Evolutionary conservation across 1,284 basidiomycete species (phyloP), one percentile per base, ranked within the genome.

Genomic region (Papiliotrema terrestris): DNA sequence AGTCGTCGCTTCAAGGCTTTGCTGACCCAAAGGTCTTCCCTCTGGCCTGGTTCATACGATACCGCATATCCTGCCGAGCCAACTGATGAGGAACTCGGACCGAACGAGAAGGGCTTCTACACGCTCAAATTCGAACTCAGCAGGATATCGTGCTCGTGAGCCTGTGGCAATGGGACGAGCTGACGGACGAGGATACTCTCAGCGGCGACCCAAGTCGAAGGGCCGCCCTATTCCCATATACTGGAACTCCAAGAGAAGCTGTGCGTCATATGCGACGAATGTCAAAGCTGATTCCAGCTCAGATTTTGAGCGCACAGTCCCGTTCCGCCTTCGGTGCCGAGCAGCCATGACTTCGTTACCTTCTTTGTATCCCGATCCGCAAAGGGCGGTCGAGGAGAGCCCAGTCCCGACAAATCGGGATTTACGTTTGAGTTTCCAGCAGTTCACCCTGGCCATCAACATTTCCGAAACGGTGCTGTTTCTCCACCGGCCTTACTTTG

Each of bases 401-500:
- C 45, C 45, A 4, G 14, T 29, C 11, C 17, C 32, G 3, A 15
- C 25, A 8, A 15, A 25, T 5, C n/a, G 32, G 20, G 45, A 47
- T 35, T n/a, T 47, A 8, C 45, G 15, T n/a, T 29, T 22, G 17
- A 47, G 23, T 13, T 17, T 32, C 32, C 55, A 69, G 59, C 69
- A 70, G 61, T 63, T 59, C 41, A 61, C 60, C 3, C 59, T 70
- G 19, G 58, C 62, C 15, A 57, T 72, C 36, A 68, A 65, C 45
- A 50, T 68, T 8, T 58, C 51, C 46, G 68, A 70, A 51, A 54
- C 50, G 1, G 56, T 69, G 37, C 26, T 71, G 4, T 65, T 63
- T 55, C 62, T 72, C 4, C 62, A 65, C 14, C 56, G 70, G 17
- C 67, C 67, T 2, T 70, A 66, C 49, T 72, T 70, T 51, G 59